Conservation (phyloP, 345 rosid species). For the Tarenaya hassleriana region DNA sequence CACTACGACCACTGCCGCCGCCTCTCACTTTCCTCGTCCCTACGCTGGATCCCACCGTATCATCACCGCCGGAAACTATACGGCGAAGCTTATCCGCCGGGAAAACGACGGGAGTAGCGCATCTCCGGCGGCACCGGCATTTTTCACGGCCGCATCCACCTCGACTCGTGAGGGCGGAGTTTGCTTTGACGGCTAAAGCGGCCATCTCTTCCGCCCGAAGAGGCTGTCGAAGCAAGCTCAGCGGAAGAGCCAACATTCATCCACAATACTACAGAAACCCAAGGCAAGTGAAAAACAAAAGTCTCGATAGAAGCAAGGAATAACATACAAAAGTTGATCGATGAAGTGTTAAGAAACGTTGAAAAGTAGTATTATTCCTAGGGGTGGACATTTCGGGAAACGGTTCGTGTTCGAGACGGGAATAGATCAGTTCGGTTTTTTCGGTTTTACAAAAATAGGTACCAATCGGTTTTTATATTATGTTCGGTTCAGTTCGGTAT, state of each 20-base stretch:
- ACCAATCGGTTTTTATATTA: too few species aligned
- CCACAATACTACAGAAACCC: too few species aligned
- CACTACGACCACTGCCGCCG: conserved; percentile 25
- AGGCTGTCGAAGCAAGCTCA: conserved; percentile 46
- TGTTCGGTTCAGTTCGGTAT: too few species aligned
- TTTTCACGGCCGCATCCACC: conserved; percentile 32
- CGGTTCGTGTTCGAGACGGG: too few species aligned
- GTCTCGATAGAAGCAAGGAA: too few species aligned
- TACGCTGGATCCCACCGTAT: conserved; percentile 8
- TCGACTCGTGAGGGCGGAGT: conserved; percentile 51
- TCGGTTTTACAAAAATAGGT: too few species aligned
- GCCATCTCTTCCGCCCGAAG: conserved; percentile 86
- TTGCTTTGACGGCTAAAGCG: conserved; percentile 97
- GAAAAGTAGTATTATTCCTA: too few species aligned
- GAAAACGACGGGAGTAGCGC: conserved; percentile 28
- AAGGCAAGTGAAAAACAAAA: too few species aligned
- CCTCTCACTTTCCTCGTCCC: conserved; percentile 13
- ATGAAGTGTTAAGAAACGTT: too few species aligned
- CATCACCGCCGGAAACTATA: conserved; percentile 8
- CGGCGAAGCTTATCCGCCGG: conserved; percentile 18
- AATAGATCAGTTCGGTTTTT: too few species aligned
- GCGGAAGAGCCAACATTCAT: conserved; percentile 77
- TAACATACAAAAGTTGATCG: too few species aligned
- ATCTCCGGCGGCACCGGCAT: conserved; percentile 43
- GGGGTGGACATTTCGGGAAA: too few species aligned